phyloP scores from a whole-genome alignment of 371 early-diverging fungal genomes.

The Apophysomyces trapeziformis region DNA sequence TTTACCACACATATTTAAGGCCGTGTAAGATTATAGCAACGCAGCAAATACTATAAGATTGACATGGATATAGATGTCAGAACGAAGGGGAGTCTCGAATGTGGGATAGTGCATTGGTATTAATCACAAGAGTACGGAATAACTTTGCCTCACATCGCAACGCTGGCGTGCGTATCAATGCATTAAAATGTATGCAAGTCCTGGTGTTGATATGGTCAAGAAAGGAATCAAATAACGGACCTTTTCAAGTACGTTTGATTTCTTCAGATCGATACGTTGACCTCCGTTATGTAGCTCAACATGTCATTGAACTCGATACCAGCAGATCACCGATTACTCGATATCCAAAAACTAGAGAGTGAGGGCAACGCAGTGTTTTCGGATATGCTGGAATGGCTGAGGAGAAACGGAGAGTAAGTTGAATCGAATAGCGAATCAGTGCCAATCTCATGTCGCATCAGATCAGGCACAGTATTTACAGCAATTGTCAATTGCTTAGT shows the following conservation, averaged over 20 bases:
- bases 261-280: not conserved
- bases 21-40: conserved; percentile 36
- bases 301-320: conserved; percentile 42
- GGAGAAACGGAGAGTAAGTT: conserved; percentile 27
- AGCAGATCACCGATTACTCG: conserved; percentile 47
- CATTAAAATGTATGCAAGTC: conserved; percentile 52
- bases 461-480: conserved; percentile 41
- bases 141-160: conserved; percentile 34
- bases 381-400: conserved; percentile 22
- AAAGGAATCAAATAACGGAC: conserved; percentile 20
- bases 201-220: conserved; percentile 43
- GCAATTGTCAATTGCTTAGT: conserved; percentile 49
- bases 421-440: not conserved
- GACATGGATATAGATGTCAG: conserved; percentile 37
- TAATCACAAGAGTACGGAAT: conserved; percentile 32
- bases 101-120: conserved; percentile 38
- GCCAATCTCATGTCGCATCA: not conserved
- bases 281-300: conserved; percentile 29
- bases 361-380: conserved; percentile 35
- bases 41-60: not conserved
- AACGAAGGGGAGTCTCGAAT: conserved; percentile 48
- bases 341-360: conserved; percentile 34
- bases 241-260: conserved; percentile 13
- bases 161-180: conserved; percentile 44
- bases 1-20: conserved; percentile 42